A percentile compares a stretch with the other conserved stretches of the same genome.
Evolutionary conservation across 345 rosid genomes (phyloP).

Genomic region (Punica granatum): DNA sequence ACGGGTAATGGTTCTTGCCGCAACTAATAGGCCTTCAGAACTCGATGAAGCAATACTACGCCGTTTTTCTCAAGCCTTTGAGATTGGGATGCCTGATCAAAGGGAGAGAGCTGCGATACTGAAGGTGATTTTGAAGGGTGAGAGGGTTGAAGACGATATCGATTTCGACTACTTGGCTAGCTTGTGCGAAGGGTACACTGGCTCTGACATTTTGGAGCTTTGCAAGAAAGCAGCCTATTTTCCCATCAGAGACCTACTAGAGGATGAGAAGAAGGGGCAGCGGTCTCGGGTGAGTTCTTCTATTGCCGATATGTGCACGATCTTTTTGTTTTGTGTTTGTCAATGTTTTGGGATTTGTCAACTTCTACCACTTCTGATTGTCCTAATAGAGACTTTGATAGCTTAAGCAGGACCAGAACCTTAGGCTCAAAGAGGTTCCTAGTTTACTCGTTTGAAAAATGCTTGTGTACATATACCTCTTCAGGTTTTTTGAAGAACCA

Average conservation of each 20-base stretch:
- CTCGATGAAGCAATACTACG: constrained; percentile 95
- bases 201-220: constrained; percentile 91
- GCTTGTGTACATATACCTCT: too few species aligned
- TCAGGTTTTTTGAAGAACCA: too few species aligned
- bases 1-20: constrained; percentile 95
- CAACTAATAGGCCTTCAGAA: constrained; percentile 96
- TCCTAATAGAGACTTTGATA: background rate
- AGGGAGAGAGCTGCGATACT: constrained; percentile 69
- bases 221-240: constrained; percentile 97
- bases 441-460: too few species aligned
- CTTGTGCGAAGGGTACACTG: constrained; percentile 75
- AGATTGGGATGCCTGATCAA: constrained; percentile 82
- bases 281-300: constrained; percentile 41
- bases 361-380: background rate
- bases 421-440: background rate
- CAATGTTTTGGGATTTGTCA: background rate
- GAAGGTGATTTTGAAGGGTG: constrained; percentile 79
- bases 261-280: constrained; percentile 80
- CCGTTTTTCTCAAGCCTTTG: constrained; percentile 95
- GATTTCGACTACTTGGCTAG: constrained; percentile 65
- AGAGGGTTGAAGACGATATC: constrained; percentile 51
- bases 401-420: background rate
- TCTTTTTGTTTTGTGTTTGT: background rate
- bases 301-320: background rate
- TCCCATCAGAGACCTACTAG: constrained; percentile 72